Evolutionary conservation across 495 filamentous ascomycete species (phyloP), one percentile per base, ranked within the genome.

Genomic region (Penicillium samsonianum): DNA sequence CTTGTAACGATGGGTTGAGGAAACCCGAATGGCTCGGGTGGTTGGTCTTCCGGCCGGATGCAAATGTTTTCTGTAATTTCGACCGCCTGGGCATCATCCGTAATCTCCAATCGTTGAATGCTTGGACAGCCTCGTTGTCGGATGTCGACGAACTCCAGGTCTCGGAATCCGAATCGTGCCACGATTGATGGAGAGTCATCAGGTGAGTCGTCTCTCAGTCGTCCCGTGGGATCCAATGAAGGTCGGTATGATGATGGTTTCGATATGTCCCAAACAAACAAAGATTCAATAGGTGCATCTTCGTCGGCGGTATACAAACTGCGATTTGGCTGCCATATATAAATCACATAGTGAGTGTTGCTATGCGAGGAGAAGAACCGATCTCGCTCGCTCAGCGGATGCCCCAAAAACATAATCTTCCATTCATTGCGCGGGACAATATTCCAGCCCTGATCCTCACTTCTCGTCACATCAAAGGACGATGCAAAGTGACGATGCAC

Each of bases 221-320:
- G 64, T 0, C 81, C 78, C 0, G 70, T 74, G 4, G 81, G 80
- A 61, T 87, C 81, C 31, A 80, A 57, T 1, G 80, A 85, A 4
- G 86, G 81, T 3, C 77, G 74, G 62, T 86, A 83, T 0, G 74
- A 52, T 7, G 81, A 84, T 3, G 77, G 71, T 0, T 75, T 72
- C 2, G 81, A 82, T 50, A 90, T 86, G 47, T 90, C 84, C 87
- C 86, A 90, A 1, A 90, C 73, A n/a, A 78, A 78, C 16, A 89
- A 64, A 20, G 81, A 79, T 62, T 90, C 86, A 28, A 84, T 79
- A 1, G 84, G 83, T 16, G 82, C 79, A 60, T 80, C 80, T 38
- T 87, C 83, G 12, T 80, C 78, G 2, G 74, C 73, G 0, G 74
- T 79, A 65, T 83, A 83, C 8, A 82, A 65, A 41, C 82, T 82